These are phyloP conservation scores for Phytophthora parvispora DNA, from an alignment of 352 stramenopile genomes.

Conservation along the genomic window DNA sequence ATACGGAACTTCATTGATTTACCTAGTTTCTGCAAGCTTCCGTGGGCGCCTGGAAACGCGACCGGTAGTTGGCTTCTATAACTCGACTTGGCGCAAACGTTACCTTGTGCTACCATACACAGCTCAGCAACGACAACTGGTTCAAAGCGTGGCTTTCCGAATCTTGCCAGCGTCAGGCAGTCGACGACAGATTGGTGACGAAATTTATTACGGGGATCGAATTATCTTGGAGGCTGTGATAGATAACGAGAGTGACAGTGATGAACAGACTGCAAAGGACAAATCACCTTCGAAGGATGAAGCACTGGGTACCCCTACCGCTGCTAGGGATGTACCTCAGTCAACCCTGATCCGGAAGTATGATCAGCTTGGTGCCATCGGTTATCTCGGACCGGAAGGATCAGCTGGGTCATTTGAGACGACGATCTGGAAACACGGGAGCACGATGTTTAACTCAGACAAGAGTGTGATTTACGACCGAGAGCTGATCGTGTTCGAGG, in stretches of 20 bases:
- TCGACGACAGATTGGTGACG: conserved; percentile 62
- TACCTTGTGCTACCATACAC: conserved; percentile 86
- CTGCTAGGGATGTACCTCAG: conserved; percentile 21
- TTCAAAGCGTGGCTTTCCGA: conserved; percentile 80
- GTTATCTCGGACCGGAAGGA: conserved; percentile 86
- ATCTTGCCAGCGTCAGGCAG: conserved; percentile 74
- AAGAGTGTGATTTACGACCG: conserved; percentile 81
- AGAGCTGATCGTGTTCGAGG: conserved; percentile 83
- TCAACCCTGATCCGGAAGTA: conserved; percentile 76
- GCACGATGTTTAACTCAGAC: conserved; percentile 87
- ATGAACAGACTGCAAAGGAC: conserved; percentile 21
- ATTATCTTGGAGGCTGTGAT: conserved; percentile 75
- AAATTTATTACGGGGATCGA: conserved; percentile 83
- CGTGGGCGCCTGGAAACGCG: conserved; percentile 79
- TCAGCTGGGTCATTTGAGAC: conserved; percentile 80
- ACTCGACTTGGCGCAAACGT: conserved; percentile 84
- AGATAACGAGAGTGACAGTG: conserved; percentile 18
- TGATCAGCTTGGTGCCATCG: conserved; percentile 79
- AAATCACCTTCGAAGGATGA: conserved; percentile 29
- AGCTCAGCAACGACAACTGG: conserved; percentile 69
- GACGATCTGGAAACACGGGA: conserved; percentile 88
- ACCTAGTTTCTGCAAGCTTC: conserved; percentile 80
- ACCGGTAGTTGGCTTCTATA: conserved; percentile 82
- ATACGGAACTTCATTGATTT: conserved; percentile 77
- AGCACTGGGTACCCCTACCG: conserved; percentile 1